Evolutionary conservation across 2,329 filamentous ascomycete species (phyloP), one percentile per base, ranked within the genome.

Genomic region (Exophiala spinifera): DNA sequence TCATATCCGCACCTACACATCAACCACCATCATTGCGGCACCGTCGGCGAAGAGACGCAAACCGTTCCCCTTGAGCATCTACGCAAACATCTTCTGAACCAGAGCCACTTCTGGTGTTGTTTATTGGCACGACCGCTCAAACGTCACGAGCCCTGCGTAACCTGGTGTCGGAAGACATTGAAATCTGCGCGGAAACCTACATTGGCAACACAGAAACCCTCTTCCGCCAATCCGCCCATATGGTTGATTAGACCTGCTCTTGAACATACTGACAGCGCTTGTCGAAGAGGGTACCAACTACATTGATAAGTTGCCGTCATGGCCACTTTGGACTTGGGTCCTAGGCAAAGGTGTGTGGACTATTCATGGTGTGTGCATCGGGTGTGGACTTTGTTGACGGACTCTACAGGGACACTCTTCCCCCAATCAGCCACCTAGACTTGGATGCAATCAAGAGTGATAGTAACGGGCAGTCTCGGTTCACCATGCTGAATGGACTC

Each of bases 381-480:
- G 43, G 19, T 15, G 21, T 42, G 20, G 46, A 34, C 44, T 14
- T 33, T 46, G 21, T 52, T 62, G 45, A 59, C 47, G 25, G 31
- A 36, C 2, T 56, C 46, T 6, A 23, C 57, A 76, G 74, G 63
- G 70, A 73, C 60, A 69, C 70, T 63, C 66, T 76, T 33, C 74
- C 74, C 48, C 69, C 74, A 3, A 71, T 76, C 49, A 70, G 67
- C 54, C 72, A 71, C 56, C 56, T 76, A 45, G 70, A 70, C 49
- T 57, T 71, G 49, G 67, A 68, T 17, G 63, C 59, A 31, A 59
- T 65, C 46, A 62, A 67, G 23, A 70, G 66, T 53, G 73, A 74
- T 62, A 69, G 66, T 45, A 63, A 69, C 20, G 69, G 65, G 53
- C 61, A 65, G 23, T 64, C 67, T 13, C 70, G 69, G 55, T 67